Conservation (phyloP, 768 basidiomycete genomes). For the Plicaturopsis crispa region DNA sequence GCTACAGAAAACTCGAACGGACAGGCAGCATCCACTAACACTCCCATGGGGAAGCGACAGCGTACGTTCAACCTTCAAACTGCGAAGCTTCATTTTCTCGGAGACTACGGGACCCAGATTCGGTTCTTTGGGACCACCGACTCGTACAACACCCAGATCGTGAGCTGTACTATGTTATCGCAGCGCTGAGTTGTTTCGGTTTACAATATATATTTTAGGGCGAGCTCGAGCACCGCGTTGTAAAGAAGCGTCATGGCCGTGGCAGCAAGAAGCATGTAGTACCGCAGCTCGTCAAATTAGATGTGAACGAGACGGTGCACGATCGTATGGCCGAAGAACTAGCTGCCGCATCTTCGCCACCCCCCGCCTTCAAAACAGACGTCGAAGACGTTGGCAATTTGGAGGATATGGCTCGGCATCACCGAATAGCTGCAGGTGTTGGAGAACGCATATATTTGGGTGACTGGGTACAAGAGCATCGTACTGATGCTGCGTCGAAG, state of each 20-base stretch:
- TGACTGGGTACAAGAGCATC: background rate
- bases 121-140: slow-evolving; percentile 24
- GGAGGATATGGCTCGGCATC: too few species aligned
- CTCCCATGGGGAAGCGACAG: background rate
- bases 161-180: too few species aligned
- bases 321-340: background rate
- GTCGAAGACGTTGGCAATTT: too few species aligned
- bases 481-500: background rate
- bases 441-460: background rate
- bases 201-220: slow-evolving; percentile 8
- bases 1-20: background rate
- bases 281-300: slow-evolving; percentile 1
- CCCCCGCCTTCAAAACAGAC: too few species aligned
- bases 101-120: slow-evolving; percentile 23
- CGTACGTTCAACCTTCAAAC: slow-evolving; percentile 23
- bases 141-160: slow-evolving; percentile 23
- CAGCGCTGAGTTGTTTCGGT: too few species aligned
- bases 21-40: background rate
- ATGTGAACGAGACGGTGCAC: background rate
- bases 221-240: slow-evolving; percentile 8
- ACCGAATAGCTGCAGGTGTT: too few species aligned
- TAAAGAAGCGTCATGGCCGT: slow-evolving; percentile 4
- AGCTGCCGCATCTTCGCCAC: too few species aligned
- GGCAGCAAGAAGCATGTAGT: slow-evolving; percentile 8
- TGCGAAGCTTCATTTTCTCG: slow-evolving; percentile 27